A percentile compares a stretch with the other conserved stretches of the same genome.
Evolutionary conservation across 768 basidiomycete species (phyloP).

Genomic region (Ramaria sp.): DNA sequence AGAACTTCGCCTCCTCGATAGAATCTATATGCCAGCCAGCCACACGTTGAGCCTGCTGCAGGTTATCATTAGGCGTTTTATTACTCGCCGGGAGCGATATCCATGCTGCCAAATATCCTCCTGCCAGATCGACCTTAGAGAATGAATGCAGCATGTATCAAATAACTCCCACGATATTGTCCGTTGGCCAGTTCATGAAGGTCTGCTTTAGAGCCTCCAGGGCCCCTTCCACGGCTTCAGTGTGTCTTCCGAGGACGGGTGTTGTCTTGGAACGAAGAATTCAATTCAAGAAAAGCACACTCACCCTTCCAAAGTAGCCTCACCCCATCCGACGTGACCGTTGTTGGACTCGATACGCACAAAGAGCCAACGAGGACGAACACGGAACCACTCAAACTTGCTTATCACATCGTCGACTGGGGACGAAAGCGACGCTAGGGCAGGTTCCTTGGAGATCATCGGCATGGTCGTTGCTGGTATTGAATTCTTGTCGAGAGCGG

Average conservation of each 20-base stretch:
- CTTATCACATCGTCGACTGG: conserved; percentile 15
- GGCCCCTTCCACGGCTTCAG: conserved; percentile 64
- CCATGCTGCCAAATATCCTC: conserved; percentile 65
- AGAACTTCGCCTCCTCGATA: conserved; percentile 63
- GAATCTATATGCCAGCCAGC: conserved; percentile 28
- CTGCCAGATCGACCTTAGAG: neutral
- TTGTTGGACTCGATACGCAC: conserved; percentile 56
- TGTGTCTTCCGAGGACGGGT: too few species aligned
- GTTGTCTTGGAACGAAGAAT: too few species aligned
- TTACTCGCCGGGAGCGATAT: conserved; percentile 31
- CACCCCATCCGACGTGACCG: conserved; percentile 64
- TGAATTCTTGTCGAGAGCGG: too few species aligned
- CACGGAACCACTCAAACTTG: conserved; percentile 31
- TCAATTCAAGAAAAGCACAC: too few species aligned
- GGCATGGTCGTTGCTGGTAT: too few species aligned
- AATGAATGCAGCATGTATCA: neutral
- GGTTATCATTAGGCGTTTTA: neutral
- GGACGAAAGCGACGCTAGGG: neutral
- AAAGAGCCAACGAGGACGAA: conserved; percentile 67
- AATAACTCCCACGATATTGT: conserved; percentile 30
- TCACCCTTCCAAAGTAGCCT: conserved; percentile 51
- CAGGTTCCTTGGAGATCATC: too few species aligned
- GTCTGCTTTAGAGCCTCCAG: conserved; percentile 45
- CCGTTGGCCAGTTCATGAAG: conserved; percentile 49
- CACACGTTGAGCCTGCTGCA: neutral